Evolutionary conservation across 2,329 filamentous ascomycete genomes (phyloP), one percentile per base, ranked within the genome.

Genomic region (Sporothrix inflata): DNA sequence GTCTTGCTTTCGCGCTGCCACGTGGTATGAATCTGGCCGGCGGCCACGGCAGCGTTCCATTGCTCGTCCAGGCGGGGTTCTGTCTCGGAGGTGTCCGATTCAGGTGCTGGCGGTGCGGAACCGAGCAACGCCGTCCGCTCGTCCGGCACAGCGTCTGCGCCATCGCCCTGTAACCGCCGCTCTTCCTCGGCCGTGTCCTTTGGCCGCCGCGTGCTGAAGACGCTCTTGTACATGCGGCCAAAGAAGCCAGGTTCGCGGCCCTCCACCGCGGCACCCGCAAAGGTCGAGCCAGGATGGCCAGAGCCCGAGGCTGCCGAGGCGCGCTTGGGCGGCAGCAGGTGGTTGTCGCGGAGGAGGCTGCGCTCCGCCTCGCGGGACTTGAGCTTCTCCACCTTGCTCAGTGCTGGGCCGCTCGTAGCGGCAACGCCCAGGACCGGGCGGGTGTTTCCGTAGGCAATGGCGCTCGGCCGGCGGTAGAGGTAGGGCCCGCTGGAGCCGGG

Each of bases 1-100:
- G 94, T 94, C 83, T 94, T 94, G 55, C 92, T 86, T 84, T 98
- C 95, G 74, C 94, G 89, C 80, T 92, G 91, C 94, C 94, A 98
- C 5, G 94, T 97, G 4, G 94, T 98, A 70, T 91, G 90, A 75
- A 98, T 94, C 78, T 90, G 88, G 12, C 94, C 94, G 0, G 91
- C 88, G 0, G 89, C 87, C 12, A 98, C 92, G 0, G 94, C 95
- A 74, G 94, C 92, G 74, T 95, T 91, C 94, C 94, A 97, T 78
- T 93, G 91, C 77, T 89, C 86, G 76, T 91, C 88, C 68, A 94
- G 4, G 85, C 75, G 21, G 82, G 82, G 70, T 78, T 77, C 12
- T 73, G 75, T 42, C 3, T 49, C 72, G 6, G 63, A 27, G 45
- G 3, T 34, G 34, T 61, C 55, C 12, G 57, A 61, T 11, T 34